Conservation (phyloP, 1,139 yeast genomes). For the Pichia sp. region DNA sequence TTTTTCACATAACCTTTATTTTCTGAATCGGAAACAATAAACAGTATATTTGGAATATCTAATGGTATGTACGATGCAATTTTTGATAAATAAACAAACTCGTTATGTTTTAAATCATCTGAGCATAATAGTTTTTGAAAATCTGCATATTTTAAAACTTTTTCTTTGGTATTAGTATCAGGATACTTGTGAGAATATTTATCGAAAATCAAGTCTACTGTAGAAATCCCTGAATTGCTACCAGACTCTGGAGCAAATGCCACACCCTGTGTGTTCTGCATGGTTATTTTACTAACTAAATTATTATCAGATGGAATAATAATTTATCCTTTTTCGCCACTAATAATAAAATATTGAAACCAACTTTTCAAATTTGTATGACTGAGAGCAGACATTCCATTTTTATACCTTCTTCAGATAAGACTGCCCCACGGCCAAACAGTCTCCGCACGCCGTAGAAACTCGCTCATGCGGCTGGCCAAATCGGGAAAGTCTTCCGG, state of each 20-base stretch:
- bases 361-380: too few relatives aligned
- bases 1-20: constrained; percentile 57
- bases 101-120: constrained; percentile 17
- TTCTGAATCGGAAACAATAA: constrained; percentile 57
- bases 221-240: too few relatives aligned
- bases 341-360: too few relatives aligned
- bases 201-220: constrained; percentile 7
- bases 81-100: constrained; percentile 21
- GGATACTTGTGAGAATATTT: constrained; percentile 23
- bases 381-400: background rate
- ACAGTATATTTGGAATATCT: constrained; percentile 42
- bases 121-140: constrained; percentile 21
- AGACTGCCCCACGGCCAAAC: too few relatives aligned
- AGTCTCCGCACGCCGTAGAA: too few relatives aligned
- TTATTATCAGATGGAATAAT: too few relatives aligned
- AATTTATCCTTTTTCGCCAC: too few relatives aligned
- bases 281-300: too few relatives aligned
- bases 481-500: too few relatives aligned
- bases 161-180: constrained; percentile 18
- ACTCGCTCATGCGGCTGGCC: too few relatives aligned
- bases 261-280: too few relatives aligned
- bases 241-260: too few relatives aligned
- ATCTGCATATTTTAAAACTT: constrained; percentile 24
- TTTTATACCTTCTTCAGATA: background rate
- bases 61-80: constrained; percentile 24